These are phyloP conservation scores for Vigna unguiculata DNA, from an alignment of 306 rosid genomes.

Conservation along the genomic window DNA sequence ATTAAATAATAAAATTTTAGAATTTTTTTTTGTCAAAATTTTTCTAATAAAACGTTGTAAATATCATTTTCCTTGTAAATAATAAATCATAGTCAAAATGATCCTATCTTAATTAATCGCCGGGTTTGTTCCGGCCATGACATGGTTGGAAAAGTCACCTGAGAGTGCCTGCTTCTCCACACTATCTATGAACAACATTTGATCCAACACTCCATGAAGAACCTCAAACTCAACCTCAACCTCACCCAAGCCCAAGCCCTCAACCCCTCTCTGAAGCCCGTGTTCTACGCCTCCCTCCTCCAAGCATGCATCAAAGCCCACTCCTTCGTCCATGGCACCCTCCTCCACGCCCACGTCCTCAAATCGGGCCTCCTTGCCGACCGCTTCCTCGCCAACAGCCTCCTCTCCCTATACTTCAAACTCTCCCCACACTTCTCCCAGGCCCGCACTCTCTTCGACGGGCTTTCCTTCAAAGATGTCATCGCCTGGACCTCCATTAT, in stretches of 20 bases:
- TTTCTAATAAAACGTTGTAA: too few species aligned
- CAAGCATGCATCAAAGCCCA: slow-evolving; percentile 59
- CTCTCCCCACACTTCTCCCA: slow-evolving; percentile 54
- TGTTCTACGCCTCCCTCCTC: slow-evolving; percentile 71
- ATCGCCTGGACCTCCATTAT: slow-evolving; percentile 88
- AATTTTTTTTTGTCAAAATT: too few species aligned
- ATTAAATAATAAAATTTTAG: too few species aligned
- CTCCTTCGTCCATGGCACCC: slow-evolving; percentile 64
- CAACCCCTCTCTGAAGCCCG: slow-evolving; percentile 45
- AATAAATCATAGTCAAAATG: too few species aligned
- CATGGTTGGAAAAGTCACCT: too few species aligned
- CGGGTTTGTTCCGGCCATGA: too few species aligned
- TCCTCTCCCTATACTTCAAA: slow-evolving; percentile 79
- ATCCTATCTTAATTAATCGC: too few species aligned
- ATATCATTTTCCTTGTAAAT: too few species aligned
- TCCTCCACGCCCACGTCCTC: slow-evolving; percentile 69
- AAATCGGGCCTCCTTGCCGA: slow-evolving; percentile 76
- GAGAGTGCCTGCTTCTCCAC: too few species aligned
- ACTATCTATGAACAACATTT: too few species aligned
- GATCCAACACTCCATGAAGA: too few species aligned
- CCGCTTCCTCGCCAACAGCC: slow-evolving; percentile 80
- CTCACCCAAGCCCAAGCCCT: neutral
- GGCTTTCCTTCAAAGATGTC: slow-evolving; percentile 67
- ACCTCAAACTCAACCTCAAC: too few species aligned
- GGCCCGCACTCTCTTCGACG: slow-evolving; percentile 66